Evolutionary conservation across 1,284 basidiomycete genomes (phyloP), one percentile per base, ranked within the genome.

Genomic region (Blastosporella zonata): DNA sequence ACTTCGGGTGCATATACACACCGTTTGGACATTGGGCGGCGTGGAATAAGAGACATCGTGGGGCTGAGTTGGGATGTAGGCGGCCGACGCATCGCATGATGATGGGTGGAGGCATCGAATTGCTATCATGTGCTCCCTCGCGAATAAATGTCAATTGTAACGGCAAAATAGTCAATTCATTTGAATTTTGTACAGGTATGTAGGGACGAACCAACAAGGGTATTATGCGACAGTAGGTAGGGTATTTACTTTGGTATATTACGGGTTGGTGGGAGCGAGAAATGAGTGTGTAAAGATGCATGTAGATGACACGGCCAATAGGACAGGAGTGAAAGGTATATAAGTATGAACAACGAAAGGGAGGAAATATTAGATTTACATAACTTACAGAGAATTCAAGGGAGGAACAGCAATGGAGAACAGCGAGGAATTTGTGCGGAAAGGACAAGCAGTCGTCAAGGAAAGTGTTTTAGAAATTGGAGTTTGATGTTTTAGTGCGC

Each of bases 231-330:
- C 46, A 40, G 50, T 50, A 46, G 6, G 17, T 33, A 37, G 43
- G 38, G 53, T 56, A 58, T 58, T 47, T 33, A 50, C 39, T 36
- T 44, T 46, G 46, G 47, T 50, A 39, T 43, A 55, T 54, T 55
- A 52, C 41, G 48, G 47, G 15, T 29, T 33, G 37, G 40, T 18
- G 39, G 35, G 34, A 40, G 43, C 20, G 22, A 51, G 44, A 39
- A 53, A 47, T 48, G 50, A 38, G 39, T 10, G 46, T 34, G 44
- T 43, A 55, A 48, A 46, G 29, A 45, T 40, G 34, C 34, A 48
- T 35, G 48, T 50, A 54, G 46, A 48, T 39, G 35, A 46, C 44
- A 50, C 47, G 20, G 28, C 35, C 43, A 40, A 37, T 18, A 39
- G 36, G 3, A 17, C 13, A 39, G 13, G 31, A 46, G 34, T 17